These are phyloP conservation scores for Helianthus tuberosus DNA, from an alignment of 129 eudicot genomes.

Conservation along the genomic window DNA sequence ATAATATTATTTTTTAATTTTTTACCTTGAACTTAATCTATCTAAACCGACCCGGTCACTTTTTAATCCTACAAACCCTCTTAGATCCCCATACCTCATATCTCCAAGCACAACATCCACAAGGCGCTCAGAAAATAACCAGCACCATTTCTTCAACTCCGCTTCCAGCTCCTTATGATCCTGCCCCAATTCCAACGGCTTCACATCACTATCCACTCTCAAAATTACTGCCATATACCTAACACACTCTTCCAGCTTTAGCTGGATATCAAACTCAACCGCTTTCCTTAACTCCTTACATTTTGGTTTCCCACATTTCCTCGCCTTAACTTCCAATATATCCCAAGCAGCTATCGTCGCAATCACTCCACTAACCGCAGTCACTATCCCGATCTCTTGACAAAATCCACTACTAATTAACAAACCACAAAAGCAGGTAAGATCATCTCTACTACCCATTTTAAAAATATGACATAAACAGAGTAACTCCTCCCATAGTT, in stretches of 20 bases:
- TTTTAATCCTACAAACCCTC: conserved; percentile 43
- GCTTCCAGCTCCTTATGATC: conserved; percentile 59
- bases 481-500: too few species aligned
- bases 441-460: too few species aligned
- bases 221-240: conserved; percentile 29
- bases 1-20: too few species aligned
- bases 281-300: conserved; percentile 58
- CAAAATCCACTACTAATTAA: too few species aligned
- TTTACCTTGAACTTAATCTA: too few species aligned
- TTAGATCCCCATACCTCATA: conserved; percentile 62
- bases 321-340: conserved; percentile 34
- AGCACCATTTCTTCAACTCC: conserved; percentile 61
- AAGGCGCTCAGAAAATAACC: conserved; percentile 50
- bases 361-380: conserved; percentile 37
- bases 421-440: too few species aligned
- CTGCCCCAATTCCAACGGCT: conserved; percentile 50
- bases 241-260: conserved; percentile 53
- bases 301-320: conserved; percentile 45
- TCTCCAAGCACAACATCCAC: conserved; percentile 58
- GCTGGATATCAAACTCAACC: conserved; percentile 57
- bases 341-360: conserved; percentile 37
- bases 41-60: too few species aligned
- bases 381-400: conserved; percentile 25
- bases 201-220: conserved; percentile 25
- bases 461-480: too few species aligned